Conservation (phyloP, 108 stramenopile genomes). For the Heterococcus sp. region DNA sequence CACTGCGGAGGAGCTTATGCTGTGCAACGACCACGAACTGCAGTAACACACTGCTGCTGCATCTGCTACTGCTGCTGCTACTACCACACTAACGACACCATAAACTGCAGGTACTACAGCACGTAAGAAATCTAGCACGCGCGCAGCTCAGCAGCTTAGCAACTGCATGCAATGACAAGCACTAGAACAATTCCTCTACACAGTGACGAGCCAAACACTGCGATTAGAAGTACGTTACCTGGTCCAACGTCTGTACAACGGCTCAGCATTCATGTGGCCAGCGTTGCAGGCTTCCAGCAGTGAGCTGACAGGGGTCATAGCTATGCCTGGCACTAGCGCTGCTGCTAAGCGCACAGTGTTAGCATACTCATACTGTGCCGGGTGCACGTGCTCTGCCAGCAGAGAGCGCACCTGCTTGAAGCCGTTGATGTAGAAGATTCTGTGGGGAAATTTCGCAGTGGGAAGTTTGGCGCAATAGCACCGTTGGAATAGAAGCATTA, state of each 20-base stretch:
- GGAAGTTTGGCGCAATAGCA: too few species aligned
- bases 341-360: slow-evolving; percentile 36
- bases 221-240: background rate
- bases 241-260: slow-evolving; percentile 26
- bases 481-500: too few species aligned
- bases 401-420: slow-evolving; percentile 63
- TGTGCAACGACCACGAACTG: too few species aligned
- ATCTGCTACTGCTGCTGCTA: too few species aligned
- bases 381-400: slow-evolving; percentile 53
- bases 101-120: too few species aligned
- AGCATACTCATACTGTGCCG: slow-evolving; percentile 37
- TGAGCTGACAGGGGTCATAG: slow-evolving; percentile 71
- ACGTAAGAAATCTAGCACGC: too few species aligned
- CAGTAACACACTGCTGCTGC: too few species aligned
- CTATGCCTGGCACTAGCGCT: slow-evolving; percentile 65
- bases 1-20: too few species aligned
- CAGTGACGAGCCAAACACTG: background rate
- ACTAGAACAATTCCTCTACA: background rate
- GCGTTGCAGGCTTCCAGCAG: slow-evolving; percentile 73
- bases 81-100: too few species aligned
- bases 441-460: too few species aligned
- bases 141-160: too few species aligned
- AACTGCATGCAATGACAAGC: slow-evolving; percentile 4
- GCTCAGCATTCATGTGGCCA: slow-evolving; percentile 67
- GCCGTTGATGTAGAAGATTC: slow-evolving; percentile 69